Evolutionary conservation across 1,139 yeast genomes (phyloP), one percentile per base, ranked within the genome.

Genomic region (Eremothecium sinecaudum): DNA sequence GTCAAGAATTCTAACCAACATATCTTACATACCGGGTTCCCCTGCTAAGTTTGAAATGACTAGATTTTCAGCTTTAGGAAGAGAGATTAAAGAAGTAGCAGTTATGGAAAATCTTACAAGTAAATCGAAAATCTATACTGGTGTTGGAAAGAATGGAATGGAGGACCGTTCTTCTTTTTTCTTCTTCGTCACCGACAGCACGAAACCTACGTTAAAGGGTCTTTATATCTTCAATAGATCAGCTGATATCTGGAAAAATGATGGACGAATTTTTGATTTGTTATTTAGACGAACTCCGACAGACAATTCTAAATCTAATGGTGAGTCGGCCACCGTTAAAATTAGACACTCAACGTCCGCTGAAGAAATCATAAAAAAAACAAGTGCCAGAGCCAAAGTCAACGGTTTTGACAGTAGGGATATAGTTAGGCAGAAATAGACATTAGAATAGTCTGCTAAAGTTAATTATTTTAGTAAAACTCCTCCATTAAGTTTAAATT

Each of bases 321-420:
- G 21, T 19, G 10, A 19, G 9, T 7, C 21, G 7, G 21, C 7
- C 10, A 10, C 7, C 10, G 10, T 10, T 19, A 10, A 7, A 8
- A 8, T 10, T 8, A 19, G 10, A 19, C 7, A 10, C 21, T 19
- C 21, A 19, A 7, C 10, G 21, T 7, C 7, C 9, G 21, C 21
- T 10, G 10, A 7, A 8, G 7, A 7, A 19, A 19, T 19, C 21
- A 7, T 19, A 10, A 10, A 19, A 19, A 10, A 19, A 19, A 19
- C 94, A 73, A 10, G 93, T 94, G 55, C 82, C 80, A 3, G 76
- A 76, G 18, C 94, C 81, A 83, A 87, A 84, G 62, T 84, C 95
- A 29, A 83, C 14, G 34, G 25, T 18, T 15, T 20, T 16, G 23
- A 28, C n/a, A 32, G 35, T 12, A 39, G 31, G 21, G 22, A 28